Percentiles rank a stretch among this genome's conserved stretches.
Evolutionary conservation across 1,284 basidiomycete genomes (phyloP).

Genomic region (Pisolithus thermaeus): DNA sequence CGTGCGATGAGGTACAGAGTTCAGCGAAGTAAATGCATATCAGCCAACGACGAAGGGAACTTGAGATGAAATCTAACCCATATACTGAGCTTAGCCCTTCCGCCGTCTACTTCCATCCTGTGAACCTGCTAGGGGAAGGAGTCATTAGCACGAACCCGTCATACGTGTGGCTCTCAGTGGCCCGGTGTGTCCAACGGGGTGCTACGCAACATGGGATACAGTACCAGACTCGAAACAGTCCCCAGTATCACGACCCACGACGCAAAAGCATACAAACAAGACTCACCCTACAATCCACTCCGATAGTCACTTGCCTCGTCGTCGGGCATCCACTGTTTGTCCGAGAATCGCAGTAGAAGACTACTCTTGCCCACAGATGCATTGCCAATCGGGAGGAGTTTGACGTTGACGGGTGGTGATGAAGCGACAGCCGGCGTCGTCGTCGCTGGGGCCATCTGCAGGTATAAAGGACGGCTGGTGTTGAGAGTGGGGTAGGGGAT

Average conservation of each 20-base stretch:
- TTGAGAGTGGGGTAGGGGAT: too few relatives aligned
- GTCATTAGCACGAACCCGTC: too few relatives aligned
- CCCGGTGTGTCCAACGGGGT: too few relatives aligned
- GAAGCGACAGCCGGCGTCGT: too few relatives aligned
- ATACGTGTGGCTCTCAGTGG: too few relatives aligned
- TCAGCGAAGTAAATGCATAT: too few relatives aligned
- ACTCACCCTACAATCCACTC: conserved; percentile 75
- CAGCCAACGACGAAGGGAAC: conserved; percentile 7
- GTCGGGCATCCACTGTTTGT: conserved; percentile 92
- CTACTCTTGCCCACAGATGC: conserved; percentile 79
- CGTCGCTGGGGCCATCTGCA: too few relatives aligned
- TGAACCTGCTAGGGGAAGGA: conserved; percentile 47
- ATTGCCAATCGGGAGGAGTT: conserved; percentile 46
- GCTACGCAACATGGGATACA: background rate
- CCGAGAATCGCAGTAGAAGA: conserved; percentile 88
- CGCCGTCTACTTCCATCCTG: conserved; percentile 77
- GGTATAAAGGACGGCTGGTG: too few relatives aligned
- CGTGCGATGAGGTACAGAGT: background rate
- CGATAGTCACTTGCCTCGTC: conserved; percentile 50
- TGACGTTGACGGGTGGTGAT: conserved; percentile 28
- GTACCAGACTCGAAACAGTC: background rate
- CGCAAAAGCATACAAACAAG: background rate
- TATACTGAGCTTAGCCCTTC: conserved; percentile 77
- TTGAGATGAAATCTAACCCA: conserved; percentile 47
- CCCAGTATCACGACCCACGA: background rate